A percentile compares a stretch with the other conserved stretches of the same genome.
Evolutionary conservation across 352 stramenopile genomes (phyloP).

Genomic region (Plasmopara viticola): DNA sequence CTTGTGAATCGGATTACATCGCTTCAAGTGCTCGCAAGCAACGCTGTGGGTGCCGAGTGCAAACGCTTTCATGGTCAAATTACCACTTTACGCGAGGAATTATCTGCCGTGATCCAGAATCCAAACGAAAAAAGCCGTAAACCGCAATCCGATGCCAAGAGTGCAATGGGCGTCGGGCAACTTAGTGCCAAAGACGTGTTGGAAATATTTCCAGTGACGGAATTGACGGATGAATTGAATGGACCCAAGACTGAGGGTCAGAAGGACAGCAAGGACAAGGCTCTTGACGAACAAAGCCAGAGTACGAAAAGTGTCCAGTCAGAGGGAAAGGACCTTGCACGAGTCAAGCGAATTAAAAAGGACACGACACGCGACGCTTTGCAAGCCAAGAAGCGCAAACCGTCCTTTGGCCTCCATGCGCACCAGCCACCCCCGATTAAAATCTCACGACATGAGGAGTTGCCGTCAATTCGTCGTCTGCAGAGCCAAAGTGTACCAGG

Average conservation of each 20-base stretch:
- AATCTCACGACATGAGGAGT: conserved; percentile 46
- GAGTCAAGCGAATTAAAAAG: conserved; percentile 2
- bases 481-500: conserved; percentile 45
- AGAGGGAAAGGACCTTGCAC: not conserved
- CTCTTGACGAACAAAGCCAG: not conserved
- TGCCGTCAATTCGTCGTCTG: conserved; percentile 25
- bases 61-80: conserved; percentile 65
- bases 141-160: conserved; percentile 51
- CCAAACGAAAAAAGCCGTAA: conserved; percentile 82
- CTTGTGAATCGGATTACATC: conserved; percentile 80
- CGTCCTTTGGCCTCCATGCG: conserved; percentile 17
- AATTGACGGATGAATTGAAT: not conserved
- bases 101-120: conserved; percentile 78
- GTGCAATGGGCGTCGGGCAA: not conserved
- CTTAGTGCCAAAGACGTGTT: not conserved
- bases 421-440: conserved; percentile 53
- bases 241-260: not conserved
- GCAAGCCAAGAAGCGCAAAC: conserved; percentile 32
- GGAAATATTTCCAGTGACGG: not conserved
- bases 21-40: conserved; percentile 57
- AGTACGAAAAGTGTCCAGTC: conserved; percentile 4
- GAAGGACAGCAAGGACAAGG: not conserved
- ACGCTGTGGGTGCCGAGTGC: conserved; percentile 40
- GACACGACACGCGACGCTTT: conserved; percentile 1
- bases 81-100: conserved; percentile 47